A percentile compares a stretch with the other conserved stretches of the same genome.
Evolutionary conservation across 805 yeast species (phyloP).

Genomic region (Torulaspora delbrueckii): DNA sequence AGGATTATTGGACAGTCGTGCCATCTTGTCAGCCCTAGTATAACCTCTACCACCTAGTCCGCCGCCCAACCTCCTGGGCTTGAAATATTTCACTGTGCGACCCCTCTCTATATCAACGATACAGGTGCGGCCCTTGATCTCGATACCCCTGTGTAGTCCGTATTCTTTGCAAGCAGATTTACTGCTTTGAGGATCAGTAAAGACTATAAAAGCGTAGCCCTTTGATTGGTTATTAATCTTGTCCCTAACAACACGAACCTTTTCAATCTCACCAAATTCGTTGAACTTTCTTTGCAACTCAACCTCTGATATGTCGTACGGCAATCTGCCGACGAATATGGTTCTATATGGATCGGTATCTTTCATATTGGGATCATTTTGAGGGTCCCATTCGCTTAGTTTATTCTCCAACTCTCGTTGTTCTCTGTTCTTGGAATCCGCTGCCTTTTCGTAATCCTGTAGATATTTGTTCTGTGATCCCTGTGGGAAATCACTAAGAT

Average conservation of each 20-base stretch:
- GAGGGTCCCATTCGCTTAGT: conserved; percentile 49
- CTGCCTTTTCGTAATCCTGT: conserved; percentile 26
- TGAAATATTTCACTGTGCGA: conserved; percentile 59
- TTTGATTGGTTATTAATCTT: conserved; percentile 48
- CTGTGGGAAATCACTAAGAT: conserved; percentile 31
- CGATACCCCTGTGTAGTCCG: conserved; percentile 42
- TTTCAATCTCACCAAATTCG: conserved; percentile 67
- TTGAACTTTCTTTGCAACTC: conserved; percentile 61
- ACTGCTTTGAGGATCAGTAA: conserved; percentile 55
- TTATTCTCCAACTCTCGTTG: conserved; percentile 37
- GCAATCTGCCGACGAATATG: conserved; percentile 69
- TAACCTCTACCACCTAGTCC: conserved; percentile 86
- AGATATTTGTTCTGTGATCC: conserved; percentile 28
- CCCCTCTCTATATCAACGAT: conserved; percentile 74
- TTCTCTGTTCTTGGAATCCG: conserved; percentile 14
- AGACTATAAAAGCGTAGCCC: conserved; percentile 84
- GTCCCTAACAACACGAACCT: conserved; percentile 53
- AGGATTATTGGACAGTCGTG: not conserved
- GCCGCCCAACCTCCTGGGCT: conserved; percentile 77
- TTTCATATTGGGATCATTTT: conserved; percentile 48
- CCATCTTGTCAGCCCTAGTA: conserved; percentile 16
- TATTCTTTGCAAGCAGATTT: conserved; percentile 56
- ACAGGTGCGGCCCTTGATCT: conserved; percentile 49
- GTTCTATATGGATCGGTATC: conserved; percentile 73
- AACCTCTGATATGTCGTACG: conserved; percentile 57